Percentiles rank a stretch among this genome's conserved stretches.
Evolutionary conservation across 2,329 filamentous ascomycete species (phyloP).

Genomic region (Fusarium sp.): DNA sequence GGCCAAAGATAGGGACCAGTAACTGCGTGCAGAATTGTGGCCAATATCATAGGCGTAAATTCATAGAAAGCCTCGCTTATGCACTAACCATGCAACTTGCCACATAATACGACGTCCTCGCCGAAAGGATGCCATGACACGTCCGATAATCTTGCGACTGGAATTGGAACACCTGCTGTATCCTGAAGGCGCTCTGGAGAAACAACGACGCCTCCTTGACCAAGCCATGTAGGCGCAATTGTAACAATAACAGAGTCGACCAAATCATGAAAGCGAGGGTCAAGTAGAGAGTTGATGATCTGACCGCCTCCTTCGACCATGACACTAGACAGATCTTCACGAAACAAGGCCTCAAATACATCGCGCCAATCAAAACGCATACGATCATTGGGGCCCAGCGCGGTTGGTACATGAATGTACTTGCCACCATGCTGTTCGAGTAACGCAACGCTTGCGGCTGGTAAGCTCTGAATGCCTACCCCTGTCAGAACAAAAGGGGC

Average conservation of each 20-base stretch:
- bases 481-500: constrained; percentile 79
- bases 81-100: constrained; percentile 61
- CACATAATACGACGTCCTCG: constrained; percentile 86
- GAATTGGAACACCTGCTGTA: constrained; percentile 63
- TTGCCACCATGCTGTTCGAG: constrained; percentile 66
- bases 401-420: constrained; percentile 59
- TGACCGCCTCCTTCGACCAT: constrained; percentile 92
- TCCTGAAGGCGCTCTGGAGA: constrained; percentile 72
- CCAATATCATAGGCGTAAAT: constrained; percentile 1
- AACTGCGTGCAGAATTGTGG: neutral
- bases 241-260: constrained; percentile 87
- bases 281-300: constrained; percentile 86
- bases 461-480: constrained; percentile 57
- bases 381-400: constrained; percentile 55
- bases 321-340: constrained; percentile 77
- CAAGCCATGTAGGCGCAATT: constrained; percentile 91
- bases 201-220: constrained; percentile 83
- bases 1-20: neutral
- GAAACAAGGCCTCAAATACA: constrained; percentile 70
- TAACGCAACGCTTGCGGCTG: constrained; percentile 57
- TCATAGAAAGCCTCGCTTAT: constrained; percentile 33
- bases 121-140: constrained; percentile 83
- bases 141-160: constrained; percentile 74
- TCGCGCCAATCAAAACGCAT: constrained; percentile 72
- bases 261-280: constrained; percentile 68